Conservation (phyloP, 441 rosid genomes). For the Cnidoscolus chayamansa region DNA sequence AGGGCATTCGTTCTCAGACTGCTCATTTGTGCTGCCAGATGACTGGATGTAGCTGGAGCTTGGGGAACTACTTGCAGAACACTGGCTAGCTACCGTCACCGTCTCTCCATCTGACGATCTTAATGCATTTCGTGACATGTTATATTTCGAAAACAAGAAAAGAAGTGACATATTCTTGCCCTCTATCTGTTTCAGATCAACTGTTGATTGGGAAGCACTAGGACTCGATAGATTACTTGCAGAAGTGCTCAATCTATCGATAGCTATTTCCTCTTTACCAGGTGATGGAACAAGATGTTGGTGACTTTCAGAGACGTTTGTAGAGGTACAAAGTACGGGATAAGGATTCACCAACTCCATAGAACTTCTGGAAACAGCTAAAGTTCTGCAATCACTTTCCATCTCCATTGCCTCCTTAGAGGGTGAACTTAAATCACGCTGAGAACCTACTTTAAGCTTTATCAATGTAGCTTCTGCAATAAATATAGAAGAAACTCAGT, state of each 20-base stretch:
- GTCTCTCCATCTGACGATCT: constrained; percentile 17
- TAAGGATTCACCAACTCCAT: constrained; percentile 5
- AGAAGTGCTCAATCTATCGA: constrained; percentile 30
- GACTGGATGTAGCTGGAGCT: constrained; percentile 26
- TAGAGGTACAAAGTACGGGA: constrained; percentile 13
- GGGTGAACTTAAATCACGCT: constrained; percentile 25
- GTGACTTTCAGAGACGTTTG: constrained; percentile 5
- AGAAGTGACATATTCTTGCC: constrained; percentile 36
- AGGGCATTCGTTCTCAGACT: constrained; percentile 18
- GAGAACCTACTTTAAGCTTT: constrained; percentile 75
- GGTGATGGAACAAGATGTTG: constrained; percentile 1
- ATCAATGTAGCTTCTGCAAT: constrained; percentile 64
- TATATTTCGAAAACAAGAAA: constrained; percentile 56
- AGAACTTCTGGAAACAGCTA: constrained; percentile 6
- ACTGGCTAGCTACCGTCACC: constrained; percentile 13
- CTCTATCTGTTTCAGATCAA: constrained; percentile 20
- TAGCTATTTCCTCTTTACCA: constrained; percentile 22
- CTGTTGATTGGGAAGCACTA: constrained; percentile 17
- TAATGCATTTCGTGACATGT: constrained; percentile 26
- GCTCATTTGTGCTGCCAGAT: constrained; percentile 18
- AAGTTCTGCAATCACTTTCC: constrained; percentile 23
- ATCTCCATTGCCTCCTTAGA: constrained; percentile 18
- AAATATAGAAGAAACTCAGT: too few species aligned
- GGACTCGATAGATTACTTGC: constrained; percentile 19
- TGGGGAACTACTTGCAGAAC: constrained; percentile 13